Conservation (phyloP, 495 filamentous ascomycete species). For the Penicillium salamii region DNA sequence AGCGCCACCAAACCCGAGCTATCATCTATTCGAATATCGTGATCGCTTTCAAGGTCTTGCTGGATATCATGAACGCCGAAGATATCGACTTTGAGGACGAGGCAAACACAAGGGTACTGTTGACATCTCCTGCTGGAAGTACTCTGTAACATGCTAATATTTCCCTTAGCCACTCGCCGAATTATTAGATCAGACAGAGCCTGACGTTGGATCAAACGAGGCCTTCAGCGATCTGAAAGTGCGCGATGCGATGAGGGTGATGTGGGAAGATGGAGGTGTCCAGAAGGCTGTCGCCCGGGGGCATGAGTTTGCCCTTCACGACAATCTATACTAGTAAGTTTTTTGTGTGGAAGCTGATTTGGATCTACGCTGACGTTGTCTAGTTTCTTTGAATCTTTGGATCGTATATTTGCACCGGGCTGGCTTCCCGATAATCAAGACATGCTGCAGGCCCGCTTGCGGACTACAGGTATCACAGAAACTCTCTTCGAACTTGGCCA, state of each 20-base stretch:
- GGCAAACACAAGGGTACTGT: slow-evolving; percentile 64
- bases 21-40: slow-evolving; percentile 94
- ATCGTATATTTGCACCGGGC: slow-evolving; percentile 80
- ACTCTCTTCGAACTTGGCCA: slow-evolving; percentile 92
- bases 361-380: slow-evolving; percentile 3
- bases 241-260: slow-evolving; percentile 70
- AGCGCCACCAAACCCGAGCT: slow-evolving; percentile 88
- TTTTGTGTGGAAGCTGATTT: neutral
- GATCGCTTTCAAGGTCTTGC: slow-evolving; percentile 81
- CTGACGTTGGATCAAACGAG: slow-evolving; percentile 76
- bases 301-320: slow-evolving; percentile 94
- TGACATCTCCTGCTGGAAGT: neutral
- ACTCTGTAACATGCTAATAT: slow-evolving; percentile 10
- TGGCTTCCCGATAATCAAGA: slow-evolving; percentile 98
- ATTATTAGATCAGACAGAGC: slow-evolving; percentile 46
- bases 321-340: slow-evolving; percentile 89
- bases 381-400: slow-evolving; percentile 89
- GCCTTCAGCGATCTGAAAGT: slow-evolving; percentile 63
- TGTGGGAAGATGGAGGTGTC: slow-evolving; percentile 84
- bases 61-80: slow-evolving; percentile 91
- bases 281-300: slow-evolving; percentile 83
- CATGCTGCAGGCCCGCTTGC: slow-evolving; percentile 84
- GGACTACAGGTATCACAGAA: slow-evolving; percentile 96
- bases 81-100: slow-evolving; percentile 71
- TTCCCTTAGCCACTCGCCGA: slow-evolving; percentile 29